Evolutionary conservation across 1,284 basidiomycete genomes (phyloP), one percentile per base, ranked within the genome.

Genomic region (Tilletia caries): DNA sequence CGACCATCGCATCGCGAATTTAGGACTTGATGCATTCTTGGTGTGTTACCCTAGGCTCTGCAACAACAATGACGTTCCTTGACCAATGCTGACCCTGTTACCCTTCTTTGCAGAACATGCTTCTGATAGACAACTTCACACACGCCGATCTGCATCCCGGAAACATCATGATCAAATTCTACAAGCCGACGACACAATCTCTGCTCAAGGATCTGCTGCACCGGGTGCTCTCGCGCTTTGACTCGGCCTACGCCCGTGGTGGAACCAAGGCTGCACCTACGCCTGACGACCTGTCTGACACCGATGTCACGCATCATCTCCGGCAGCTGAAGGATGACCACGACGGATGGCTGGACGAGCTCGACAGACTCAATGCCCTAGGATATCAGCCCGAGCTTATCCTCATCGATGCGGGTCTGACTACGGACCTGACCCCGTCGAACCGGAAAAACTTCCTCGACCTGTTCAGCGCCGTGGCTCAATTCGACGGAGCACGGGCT

Each of bases 91-190:
- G 12, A 33, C 44, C 27, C 32, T 65, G 60, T 41, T 20, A 13
- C 6, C 15, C 15, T n/a, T 6, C 29, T 20, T n/a, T n/a, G n/a
- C 75, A 95, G 92, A 93, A 97, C 85, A 99, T 99, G 95, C 88
- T 99, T 27, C 86, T 99, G 1, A 86, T 98, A 62, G 95, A 99
- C 85, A 98, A 99, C 84, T 99, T 97, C 84, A 94, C 95, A 1
- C 95, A 98, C 83, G 90, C 95, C 2, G 95, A 81, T 60, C 66
- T 81, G 70, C 92, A 92, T 83, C 93, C 93, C 0, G 95, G 95
- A 34, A 97, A 97, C 84, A 95, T 97, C 84, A 93, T 98, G 91
- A 90, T 97, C 85, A 95, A 95, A 83, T 96, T 98, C 84, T 90
- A 90, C 82, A 91, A 91, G 81, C 92, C 92, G 0, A 86, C 88